Conservation (phyloP, 1,284 basidiomycete genomes). For the Marasmius tenuissimus region DNA sequence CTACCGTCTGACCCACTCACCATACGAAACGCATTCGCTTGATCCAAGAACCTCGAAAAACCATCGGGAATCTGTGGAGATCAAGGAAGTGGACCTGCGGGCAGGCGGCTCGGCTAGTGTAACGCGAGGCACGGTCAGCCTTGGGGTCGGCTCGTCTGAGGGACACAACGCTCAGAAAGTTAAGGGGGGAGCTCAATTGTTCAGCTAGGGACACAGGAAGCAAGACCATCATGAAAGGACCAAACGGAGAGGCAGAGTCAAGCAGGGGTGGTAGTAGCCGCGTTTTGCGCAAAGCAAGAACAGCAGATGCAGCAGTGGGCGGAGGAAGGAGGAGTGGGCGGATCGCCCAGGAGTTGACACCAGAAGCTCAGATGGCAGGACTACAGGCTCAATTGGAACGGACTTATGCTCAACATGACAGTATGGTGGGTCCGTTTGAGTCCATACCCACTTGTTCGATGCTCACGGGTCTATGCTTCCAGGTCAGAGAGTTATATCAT, state of each 20-base stretch:
- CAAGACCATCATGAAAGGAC: not conserved
- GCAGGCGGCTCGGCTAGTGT: not conserved
- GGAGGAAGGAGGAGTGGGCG: not conserved
- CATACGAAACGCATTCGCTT: not conserved
- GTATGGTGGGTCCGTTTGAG: constrained; percentile 52
- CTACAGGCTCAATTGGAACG: constrained; percentile 60
- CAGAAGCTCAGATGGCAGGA: constrained; percentile 36
- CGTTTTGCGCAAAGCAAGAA: not conserved
- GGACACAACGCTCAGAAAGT: not conserved
- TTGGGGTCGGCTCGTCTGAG: not conserved
- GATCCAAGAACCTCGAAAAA: constrained; percentile 15
- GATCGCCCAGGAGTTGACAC: not conserved
- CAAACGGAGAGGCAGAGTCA: constrained; percentile 1
- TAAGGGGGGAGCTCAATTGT: not conserved
- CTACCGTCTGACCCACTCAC: constrained; percentile 3
- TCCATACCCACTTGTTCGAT: constrained; percentile 2
- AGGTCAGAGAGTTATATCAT: constrained; percentile 86
- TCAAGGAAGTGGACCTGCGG: not conserved
- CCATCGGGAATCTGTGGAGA: not conserved
- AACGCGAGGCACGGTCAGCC: not conserved
- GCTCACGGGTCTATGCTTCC: constrained; percentile 11
- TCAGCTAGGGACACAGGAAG: not conserved
- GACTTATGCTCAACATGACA: constrained; percentile 72
- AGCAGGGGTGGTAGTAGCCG: not conserved
- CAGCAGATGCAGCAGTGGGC: not conserved